Evolutionary conservation across 768 basidiomycete species (phyloP), one percentile per base, ranked within the genome.

Genomic region (Cystofilobasidium macerans): DNA sequence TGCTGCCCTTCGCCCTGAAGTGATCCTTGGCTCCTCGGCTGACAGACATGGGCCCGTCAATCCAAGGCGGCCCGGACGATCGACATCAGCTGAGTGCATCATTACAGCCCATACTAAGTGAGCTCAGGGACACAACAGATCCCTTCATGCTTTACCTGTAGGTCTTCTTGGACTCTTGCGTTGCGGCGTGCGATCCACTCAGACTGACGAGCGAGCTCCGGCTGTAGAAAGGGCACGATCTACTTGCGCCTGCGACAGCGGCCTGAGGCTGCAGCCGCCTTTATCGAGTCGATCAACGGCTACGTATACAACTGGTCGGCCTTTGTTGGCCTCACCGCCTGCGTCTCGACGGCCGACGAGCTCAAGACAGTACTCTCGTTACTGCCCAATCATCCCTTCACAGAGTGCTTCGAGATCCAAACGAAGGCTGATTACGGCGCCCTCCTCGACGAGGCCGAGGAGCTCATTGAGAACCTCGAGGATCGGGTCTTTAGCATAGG

Each of bases 281-380:
- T 84, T 18, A 78, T 95, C 22, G 76, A 83, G 38, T 92, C 90
- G 16, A 85, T 94, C 48, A 80, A 81, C 42, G 80, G 81, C 7
- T 89, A 85, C 72, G 86, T 88, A 16, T 97, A 89, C 85, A 97
- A 97, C 73, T 98, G 93, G 92, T 87, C 88, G 32, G 79, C 84
- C n/a, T 98, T 92, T 92, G 78, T 82, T 11, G 80, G 90, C 48
- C 79, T 98, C 35, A 74, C 75, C 3, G 84, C 83, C 61, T 87
- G 88, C 72, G 81, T 92, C 36, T 82, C 83, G 18, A 89, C 91
- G 69, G 84, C 84, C 20, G 88, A 91, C 77, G 89, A 94, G 57
- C 61, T 68, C 18, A 57, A 63, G 35, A 26, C 61, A 5, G 36
- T 62, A 56, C 43, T 68, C 36, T 57, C 56, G 16, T 22, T 58